Evolutionary conservation across 2,329 filamentous ascomycete species (phyloP).

Genomic region (Huntiella omanensis): DNA sequence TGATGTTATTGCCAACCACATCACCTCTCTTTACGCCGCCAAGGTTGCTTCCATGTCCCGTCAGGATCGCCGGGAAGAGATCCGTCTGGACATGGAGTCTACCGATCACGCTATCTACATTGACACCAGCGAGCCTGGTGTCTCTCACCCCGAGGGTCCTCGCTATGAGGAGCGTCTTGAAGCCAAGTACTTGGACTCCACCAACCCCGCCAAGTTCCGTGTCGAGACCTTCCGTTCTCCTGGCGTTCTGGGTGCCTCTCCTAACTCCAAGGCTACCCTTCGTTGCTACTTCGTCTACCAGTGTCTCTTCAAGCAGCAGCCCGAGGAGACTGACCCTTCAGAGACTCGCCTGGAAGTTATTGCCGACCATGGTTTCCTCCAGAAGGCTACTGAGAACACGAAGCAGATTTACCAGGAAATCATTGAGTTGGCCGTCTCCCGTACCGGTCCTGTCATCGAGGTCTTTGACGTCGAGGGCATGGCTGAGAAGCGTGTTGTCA

Average conservation of each 20-base stretch:
- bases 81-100: conserved; percentile 88
- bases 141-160: conserved; percentile 59
- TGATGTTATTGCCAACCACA: conserved; percentile 76
- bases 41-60: conserved; percentile 88
- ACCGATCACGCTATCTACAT: conserved; percentile 94
- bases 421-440: conserved; percentile 63
- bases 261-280: conserved; percentile 59
- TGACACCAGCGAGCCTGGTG: conserved; percentile 82
- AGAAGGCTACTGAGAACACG: conserved; percentile 90
- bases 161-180: conserved; percentile 87
- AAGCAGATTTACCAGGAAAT: conserved; percentile 91
- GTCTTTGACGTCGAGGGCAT: conserved; percentile 89
- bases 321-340: conserved; percentile 49
- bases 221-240: conserved; percentile 95
- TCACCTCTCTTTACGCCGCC: conserved; percentile 89
- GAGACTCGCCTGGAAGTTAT: conserved; percentile 86
- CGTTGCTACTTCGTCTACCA: conserved; percentile 99
- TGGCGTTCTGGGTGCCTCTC: conserved; percentile 49
- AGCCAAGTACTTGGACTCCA: conserved; percentile 80
- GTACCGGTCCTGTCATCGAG: conserved; percentile 90
- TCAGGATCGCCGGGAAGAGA: conserved; percentile 85
- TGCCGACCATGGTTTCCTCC: conserved; percentile 81
- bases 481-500: conserved; percentile 79
- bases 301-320: conserved; percentile 65
- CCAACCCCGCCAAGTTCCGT: conserved; percentile 58